Conservation (phyloP, 208 protist genomes). For the Balamuthia mandrillaris region DNA sequence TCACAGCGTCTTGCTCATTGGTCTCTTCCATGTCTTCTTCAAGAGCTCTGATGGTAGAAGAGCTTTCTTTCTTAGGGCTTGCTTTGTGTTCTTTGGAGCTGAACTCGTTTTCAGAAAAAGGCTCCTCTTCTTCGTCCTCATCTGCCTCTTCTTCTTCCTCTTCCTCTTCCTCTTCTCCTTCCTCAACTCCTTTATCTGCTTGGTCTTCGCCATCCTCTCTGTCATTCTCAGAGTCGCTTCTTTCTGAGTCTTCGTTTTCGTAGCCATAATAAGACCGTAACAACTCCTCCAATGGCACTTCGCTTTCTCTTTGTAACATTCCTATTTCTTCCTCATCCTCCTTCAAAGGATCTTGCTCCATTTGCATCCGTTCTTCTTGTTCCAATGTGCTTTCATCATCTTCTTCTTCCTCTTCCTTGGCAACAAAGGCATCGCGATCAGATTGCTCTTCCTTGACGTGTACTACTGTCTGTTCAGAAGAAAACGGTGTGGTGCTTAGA, state of each 20-base stretch:
- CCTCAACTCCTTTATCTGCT: background rate
- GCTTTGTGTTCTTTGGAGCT: too few species aligned
- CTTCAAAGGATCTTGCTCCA: background rate
- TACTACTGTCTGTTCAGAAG: background rate
- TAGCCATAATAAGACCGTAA: background rate
- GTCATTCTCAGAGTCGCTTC: background rate
- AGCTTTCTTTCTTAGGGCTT: too few species aligned
- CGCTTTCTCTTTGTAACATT: background rate
- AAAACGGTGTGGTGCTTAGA: background rate
- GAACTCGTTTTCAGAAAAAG: too few species aligned
- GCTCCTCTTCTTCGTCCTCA: too few species aligned
- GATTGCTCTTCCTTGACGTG: background rate
- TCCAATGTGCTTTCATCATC: background rate
- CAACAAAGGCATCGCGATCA: too few species aligned
- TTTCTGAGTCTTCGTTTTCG: background rate
- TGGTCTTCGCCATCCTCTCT: too few species aligned
- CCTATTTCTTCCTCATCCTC: background rate
- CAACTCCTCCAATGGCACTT: background rate
- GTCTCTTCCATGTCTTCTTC: background rate
- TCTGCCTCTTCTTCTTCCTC: background rate
- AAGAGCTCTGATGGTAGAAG: too few species aligned
- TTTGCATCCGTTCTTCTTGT: background rate
- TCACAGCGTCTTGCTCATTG: background rate
- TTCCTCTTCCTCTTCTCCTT: background rate
- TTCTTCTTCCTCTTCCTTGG: background rate